Evolutionary conservation across 306 rosid genomes (phyloP).

Genomic region (Nissolia schottii): DNA sequence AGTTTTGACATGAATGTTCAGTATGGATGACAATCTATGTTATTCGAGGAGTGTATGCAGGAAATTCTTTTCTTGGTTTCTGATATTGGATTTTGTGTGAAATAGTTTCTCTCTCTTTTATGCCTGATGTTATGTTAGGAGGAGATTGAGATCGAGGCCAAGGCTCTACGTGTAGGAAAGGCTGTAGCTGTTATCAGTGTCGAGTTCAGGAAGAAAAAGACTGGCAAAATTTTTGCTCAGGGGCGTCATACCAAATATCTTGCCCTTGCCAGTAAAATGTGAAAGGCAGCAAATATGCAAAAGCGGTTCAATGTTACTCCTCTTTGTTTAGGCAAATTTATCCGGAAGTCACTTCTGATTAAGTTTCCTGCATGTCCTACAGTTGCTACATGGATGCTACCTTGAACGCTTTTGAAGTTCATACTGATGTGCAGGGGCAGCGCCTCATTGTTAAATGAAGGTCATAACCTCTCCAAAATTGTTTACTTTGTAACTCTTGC

Average conservation of each 20-base stretch:
- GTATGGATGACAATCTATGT: neutral
- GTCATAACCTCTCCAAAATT: neutral
- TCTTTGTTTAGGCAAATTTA: neutral
- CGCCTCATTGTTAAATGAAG: neutral
- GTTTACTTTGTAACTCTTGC: neutral
- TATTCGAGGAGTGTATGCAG: neutral
- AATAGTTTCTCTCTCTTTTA: neutral
- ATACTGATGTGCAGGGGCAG: neutral
- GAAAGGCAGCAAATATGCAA: slow-evolving; percentile 15
- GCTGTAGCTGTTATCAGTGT: slow-evolving; percentile 58
- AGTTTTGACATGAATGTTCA: neutral
- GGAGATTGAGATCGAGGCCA: slow-evolving; percentile 70
- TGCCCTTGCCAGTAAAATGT: slow-evolving; percentile 50
- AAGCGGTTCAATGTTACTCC: neutral
- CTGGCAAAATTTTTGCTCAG: slow-evolving; percentile 71
- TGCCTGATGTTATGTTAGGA: slow-evolving; percentile 36
- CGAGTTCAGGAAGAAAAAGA: slow-evolving; percentile 63
- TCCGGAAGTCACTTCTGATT: neutral
- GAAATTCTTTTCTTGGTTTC: neutral
- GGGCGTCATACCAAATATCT: slow-evolving; percentile 83
- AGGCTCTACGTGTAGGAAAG: slow-evolving; percentile 60
- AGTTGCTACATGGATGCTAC: neutral
- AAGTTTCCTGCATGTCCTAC: neutral
- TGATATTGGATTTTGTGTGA: neutral
- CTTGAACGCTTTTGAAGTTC: neutral